These are phyloP conservation scores for Prunus davidiana DNA, from an alignment of 306 rosid species.

Conservation along the genomic window DNA sequence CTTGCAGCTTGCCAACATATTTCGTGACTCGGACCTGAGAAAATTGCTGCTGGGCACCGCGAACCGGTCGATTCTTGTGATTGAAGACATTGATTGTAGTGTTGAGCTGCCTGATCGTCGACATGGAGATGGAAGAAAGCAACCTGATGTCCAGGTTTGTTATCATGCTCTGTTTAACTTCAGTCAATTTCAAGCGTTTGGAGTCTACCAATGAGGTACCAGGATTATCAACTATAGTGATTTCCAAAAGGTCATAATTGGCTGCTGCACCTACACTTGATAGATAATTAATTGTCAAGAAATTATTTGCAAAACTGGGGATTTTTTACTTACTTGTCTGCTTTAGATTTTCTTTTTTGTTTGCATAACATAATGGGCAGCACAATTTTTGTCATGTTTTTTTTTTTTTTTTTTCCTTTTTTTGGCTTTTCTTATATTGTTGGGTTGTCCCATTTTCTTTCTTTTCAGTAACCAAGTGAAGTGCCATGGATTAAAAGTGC, in stretches of 20 bases:
- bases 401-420: too few species aligned
- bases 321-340: too few species aligned
- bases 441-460: not conserved
- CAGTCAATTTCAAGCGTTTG: not conserved
- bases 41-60: constrained; percentile 63
- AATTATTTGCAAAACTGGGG: not conserved
- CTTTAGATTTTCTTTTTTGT: too few species aligned
- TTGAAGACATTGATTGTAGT: constrained; percentile 89
- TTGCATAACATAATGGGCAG: too few species aligned
- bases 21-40: constrained; percentile 69
- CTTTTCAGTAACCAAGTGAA: too few species aligned
- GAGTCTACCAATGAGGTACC: not conserved
- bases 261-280: too few species aligned
- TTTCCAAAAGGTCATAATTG: too few species aligned
- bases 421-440: not conserved
- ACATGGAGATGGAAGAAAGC: constrained; percentile 39
- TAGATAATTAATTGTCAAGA: not conserved
- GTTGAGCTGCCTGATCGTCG: constrained; percentile 64
- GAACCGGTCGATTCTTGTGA: constrained; percentile 77
- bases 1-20: constrained; percentile 58
- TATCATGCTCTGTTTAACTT: not conserved
- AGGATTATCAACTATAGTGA: too few species aligned
- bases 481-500: too few species aligned
- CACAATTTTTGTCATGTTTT: too few species aligned
- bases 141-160: constrained; percentile 44